These are phyloP conservation scores for Elaeagnus macrophylla DNA, from an alignment of 306 rosid species.

Conservation along the genomic window DNA sequence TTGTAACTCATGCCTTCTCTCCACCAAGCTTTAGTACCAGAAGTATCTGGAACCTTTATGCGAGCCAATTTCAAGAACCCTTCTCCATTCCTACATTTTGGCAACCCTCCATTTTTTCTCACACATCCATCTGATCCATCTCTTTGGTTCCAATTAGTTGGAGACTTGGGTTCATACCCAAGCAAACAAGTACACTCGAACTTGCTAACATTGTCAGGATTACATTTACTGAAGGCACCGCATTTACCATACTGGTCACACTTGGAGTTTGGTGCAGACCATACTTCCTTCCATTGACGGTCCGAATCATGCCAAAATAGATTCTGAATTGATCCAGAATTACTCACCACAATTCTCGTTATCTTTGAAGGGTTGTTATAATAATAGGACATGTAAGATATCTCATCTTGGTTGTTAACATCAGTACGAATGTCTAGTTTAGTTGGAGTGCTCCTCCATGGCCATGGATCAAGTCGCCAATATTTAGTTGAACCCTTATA, in stretches of 20 bases:
- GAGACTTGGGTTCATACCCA: conserved; percentile 36
- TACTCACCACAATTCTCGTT: conserved; percentile 3
- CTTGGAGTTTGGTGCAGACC: conserved; percentile 17
- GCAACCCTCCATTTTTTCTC: conserved; percentile 16
- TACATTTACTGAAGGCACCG: conserved; percentile 39
- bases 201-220: conserved; percentile 18
- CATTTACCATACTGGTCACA: conserved; percentile 43
- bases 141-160: conserved; percentile 26
- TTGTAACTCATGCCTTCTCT: conserved; percentile 8
- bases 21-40: conserved; percentile 7
- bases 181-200: conserved; percentile 42
- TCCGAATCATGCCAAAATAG: conserved; percentile 17
- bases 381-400: not conserved
- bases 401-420: not conserved
- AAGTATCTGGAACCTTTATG: conserved; percentile 41
- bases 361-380: not conserved
- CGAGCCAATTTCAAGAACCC: conserved; percentile 31
- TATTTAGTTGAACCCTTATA: not conserved
- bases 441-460: not conserved
- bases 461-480: not conserved
- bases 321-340: conserved; percentile 6
- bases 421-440: not conserved
- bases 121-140: conserved; percentile 46
- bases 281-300: conserved; percentile 22
- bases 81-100: conserved; percentile 35